Percentiles rank a stretch among this genome's conserved stretches.
Evolutionary conservation across 2,329 filamentous ascomycete genomes (phyloP).

Genomic region (Fusarium metavorans): DNA sequence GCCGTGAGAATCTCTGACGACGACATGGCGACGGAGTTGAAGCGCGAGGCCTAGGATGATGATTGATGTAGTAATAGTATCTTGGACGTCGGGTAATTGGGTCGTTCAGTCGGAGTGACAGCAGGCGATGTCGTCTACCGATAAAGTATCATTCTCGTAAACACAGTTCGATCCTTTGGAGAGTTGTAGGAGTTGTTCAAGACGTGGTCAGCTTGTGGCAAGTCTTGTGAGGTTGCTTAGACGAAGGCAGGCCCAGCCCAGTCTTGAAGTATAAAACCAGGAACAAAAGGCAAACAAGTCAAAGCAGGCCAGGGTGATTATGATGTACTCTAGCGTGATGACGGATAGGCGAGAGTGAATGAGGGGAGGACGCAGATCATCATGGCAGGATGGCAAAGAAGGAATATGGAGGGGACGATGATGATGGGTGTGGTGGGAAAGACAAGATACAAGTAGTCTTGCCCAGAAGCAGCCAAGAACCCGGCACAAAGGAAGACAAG

Average conservation of each 20-base stretch:
- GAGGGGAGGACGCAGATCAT: conserved; percentile 21
- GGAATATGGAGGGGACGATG: conserved; percentile 22
- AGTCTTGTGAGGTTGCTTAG: background rate
- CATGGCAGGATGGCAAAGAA: conserved; percentile 21
- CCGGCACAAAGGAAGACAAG: conserved; percentile 27
- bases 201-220: background rate
- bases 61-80: background rate
- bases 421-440: conserved; percentile 17
- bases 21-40: conserved; percentile 30
- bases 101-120: conserved; percentile 11
- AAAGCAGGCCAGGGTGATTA: background rate
- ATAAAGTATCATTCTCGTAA: conserved; percentile 25
- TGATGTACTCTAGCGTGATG: conserved; percentile 2
- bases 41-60: background rate
- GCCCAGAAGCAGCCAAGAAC: conserved; percentile 16
- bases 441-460: conserved; percentile 38
- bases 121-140: conserved; percentile 7
- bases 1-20: conserved; percentile 20
- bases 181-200: background rate
- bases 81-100: background rate
- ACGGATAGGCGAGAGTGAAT: background rate
- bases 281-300: background rate
- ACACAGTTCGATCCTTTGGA: conserved; percentile 1
- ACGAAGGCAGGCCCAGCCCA: background rate
- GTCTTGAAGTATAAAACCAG: conserved; percentile 19